These are phyloP conservation scores for Austropuccinia psidii DNA, from an alignment of 1,284 basidiomycete genomes.

Conservation along the genomic window DNA sequence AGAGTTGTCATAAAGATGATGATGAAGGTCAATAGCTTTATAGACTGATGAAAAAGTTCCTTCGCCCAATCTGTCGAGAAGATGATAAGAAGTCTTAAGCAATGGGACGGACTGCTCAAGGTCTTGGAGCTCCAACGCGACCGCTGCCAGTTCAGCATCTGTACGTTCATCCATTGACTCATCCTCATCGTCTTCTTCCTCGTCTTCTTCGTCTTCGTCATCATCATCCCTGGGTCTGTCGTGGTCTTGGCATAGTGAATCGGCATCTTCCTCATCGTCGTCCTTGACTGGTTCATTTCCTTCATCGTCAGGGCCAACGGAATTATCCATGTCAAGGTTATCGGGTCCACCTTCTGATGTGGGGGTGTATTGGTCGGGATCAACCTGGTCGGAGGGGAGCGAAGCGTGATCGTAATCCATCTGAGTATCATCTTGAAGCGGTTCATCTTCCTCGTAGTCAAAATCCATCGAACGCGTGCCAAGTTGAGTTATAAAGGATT, in stretches of 20 bases:
- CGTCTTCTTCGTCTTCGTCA: conserved; percentile 46
- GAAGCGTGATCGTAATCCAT: too few species aligned
- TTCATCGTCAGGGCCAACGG: too few species aligned
- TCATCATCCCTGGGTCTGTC: conserved; percentile 48
- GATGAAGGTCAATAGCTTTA: conserved; percentile 80
- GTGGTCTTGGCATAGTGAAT: too few species aligned
- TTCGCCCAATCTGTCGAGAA: conserved; percentile 86
- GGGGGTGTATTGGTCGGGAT: too few species aligned
- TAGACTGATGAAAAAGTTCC: conserved; percentile 97
- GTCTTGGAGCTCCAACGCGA: conserved; percentile 57
- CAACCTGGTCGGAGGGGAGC: too few species aligned
- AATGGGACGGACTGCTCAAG: conserved; percentile 56
- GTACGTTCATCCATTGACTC: conserved; percentile 51
- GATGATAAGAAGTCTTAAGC: conserved; percentile 63
- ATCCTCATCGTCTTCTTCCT: conserved; percentile 49
- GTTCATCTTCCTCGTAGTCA: too few species aligned
- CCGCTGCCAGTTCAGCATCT: conserved; percentile 46
- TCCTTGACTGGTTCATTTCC: background rate
- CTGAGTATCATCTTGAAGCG: too few species aligned
- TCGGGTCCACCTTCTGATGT: too few species aligned
- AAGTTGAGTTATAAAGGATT: too few species aligned
- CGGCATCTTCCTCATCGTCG: background rate
- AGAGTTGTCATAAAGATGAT: conserved; percentile 47
- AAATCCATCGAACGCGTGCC: too few species aligned
- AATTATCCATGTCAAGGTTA: too few species aligned